These are phyloP conservation scores for Cutaneotrichosporon cyanovorans DNA, from an alignment of 1,284 basidiomycete genomes.

Conservation along the genomic window DNA sequence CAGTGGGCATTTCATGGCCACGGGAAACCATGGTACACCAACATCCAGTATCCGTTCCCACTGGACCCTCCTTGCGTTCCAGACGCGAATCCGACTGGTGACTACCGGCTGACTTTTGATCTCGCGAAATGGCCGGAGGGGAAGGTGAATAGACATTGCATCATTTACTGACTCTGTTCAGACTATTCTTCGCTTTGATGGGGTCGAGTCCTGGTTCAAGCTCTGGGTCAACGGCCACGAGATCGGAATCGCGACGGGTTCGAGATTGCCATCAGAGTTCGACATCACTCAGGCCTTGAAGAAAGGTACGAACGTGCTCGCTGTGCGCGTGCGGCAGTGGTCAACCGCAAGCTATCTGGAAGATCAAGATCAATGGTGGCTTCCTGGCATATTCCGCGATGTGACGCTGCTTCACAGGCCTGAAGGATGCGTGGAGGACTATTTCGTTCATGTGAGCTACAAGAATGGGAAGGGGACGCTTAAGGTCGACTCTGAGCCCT, in stretches of 20 bases:
- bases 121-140: constrained; percentile 4
- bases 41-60: constrained; percentile 15
- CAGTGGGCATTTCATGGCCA: constrained; percentile 15
- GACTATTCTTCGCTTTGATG: constrained; percentile 21
- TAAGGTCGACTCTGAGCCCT: constrained; percentile 15
- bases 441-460: constrained; percentile 19
- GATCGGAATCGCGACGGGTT: constrained; percentile 16
- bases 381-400: constrained; percentile 24
- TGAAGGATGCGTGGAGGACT: constrained; percentile 8
- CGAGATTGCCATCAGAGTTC: constrained; percentile 20
- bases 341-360: constrained; percentile 17
- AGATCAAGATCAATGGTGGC: constrained; percentile 28
- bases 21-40: constrained; percentile 13
- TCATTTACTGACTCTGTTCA: neutral
- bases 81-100: constrained; percentile 18
- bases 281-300: constrained; percentile 11
- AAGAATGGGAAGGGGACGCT: constrained; percentile 19
- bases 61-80: constrained; percentile 14
- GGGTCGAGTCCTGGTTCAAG: constrained; percentile 25
- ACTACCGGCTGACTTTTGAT: constrained; percentile 10
- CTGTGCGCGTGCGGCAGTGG: constrained; percentile 23
- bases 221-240: constrained; percentile 20
- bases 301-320: constrained; percentile 8
- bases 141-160: neutral
- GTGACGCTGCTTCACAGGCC: constrained; percentile 22